Evolutionary conservation across 2,329 filamentous ascomycete species (phyloP), one percentile per base, ranked within the genome.

Genomic region (Dissoconium aciculare): DNA sequence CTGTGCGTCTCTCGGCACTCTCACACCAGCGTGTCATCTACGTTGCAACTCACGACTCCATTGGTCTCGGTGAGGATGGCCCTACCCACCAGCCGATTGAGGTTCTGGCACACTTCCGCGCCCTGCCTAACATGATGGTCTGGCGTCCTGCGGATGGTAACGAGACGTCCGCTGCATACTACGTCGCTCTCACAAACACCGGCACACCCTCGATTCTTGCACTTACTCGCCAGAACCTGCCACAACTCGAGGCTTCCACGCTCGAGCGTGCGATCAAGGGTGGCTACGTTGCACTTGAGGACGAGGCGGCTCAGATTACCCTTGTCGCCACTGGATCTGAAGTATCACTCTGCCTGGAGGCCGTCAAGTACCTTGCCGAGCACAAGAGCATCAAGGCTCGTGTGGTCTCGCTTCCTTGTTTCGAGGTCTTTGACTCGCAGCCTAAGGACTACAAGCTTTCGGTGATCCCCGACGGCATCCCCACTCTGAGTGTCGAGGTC

Each of bases 31-130:
- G 87, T 51, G 69, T 74, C 56, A 85, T 98, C 67, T 92, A 89
- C 77, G 72, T 95, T 49, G 87, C 89, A 52, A 95, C 87, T 48
- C 87, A 95, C 72, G 87, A 95, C 71, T 94, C 87, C 44, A 98
- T 98, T 51, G 89, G 89, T 69, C 82, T 95, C 47, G 89, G 89
- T 63, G 89, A 98, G 67, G 89, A 98, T 55, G 89, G 89, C 42
- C 87, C 89, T 47, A 98, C 89, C 35, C 89, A 98, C 67, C 89
- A 98, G 72, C 89, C 89, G 59, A 93, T 98, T 49, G 89, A 98
- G 75, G 93, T 84, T 26, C 75, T 95, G 42, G 79, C 85, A 38
- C 89, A 95, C 66, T 95, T 95, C 83, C 87, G 89, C 59, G 89
- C 89, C 44, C 74, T 95, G 49, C 89, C 89, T 55, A 98, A 98